Percentiles rank a stretch among this genome's conserved stretches.
These are phyloP conservation scores for Podila horticola DNA, from an alignment of 192 early-diverging fungal species.

Conservation along the genomic window DNA sequence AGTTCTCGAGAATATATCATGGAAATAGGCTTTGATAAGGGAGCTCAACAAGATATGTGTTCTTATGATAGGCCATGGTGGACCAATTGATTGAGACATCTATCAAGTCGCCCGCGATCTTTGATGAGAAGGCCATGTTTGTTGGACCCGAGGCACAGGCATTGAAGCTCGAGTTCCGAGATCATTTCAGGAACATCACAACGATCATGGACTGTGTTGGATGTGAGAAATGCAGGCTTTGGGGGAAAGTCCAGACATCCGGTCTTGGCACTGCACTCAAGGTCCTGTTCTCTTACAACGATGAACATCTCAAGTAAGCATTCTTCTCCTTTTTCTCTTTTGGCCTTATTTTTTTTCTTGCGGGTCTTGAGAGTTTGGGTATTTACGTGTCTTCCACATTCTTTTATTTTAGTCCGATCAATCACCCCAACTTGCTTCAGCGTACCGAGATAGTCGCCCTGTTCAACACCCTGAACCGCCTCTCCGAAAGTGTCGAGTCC, in stretches of 20 bases:
- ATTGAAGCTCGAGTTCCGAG: constrained; percentile 87
- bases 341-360: neutral
- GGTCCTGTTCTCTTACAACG: constrained; percentile 90
- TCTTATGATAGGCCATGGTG: constrained; percentile 61
- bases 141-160: constrained; percentile 68
- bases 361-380: neutral
- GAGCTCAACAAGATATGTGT: neutral
- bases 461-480: constrained; percentile 86
- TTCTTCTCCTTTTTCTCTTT: neutral
- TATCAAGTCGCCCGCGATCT: constrained; percentile 71
- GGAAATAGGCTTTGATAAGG: neutral
- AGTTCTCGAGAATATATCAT: neutral
- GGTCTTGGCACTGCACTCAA: constrained; percentile 95
- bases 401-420: constrained; percentile 50
- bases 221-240: constrained; percentile 96
- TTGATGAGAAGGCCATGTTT: constrained; percentile 93
- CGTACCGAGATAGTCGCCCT: constrained; percentile 90
- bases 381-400: constrained; percentile 1
- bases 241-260: constrained; percentile 95
- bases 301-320: constrained; percentile 65
- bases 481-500: constrained; percentile 84
- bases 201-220: constrained; percentile 98
- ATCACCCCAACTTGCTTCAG: constrained; percentile 66
- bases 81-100: constrained; percentile 63
- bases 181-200: constrained; percentile 94